Conservation (phyloP, 306 rosid genomes). For the Malus sieversii region DNA sequence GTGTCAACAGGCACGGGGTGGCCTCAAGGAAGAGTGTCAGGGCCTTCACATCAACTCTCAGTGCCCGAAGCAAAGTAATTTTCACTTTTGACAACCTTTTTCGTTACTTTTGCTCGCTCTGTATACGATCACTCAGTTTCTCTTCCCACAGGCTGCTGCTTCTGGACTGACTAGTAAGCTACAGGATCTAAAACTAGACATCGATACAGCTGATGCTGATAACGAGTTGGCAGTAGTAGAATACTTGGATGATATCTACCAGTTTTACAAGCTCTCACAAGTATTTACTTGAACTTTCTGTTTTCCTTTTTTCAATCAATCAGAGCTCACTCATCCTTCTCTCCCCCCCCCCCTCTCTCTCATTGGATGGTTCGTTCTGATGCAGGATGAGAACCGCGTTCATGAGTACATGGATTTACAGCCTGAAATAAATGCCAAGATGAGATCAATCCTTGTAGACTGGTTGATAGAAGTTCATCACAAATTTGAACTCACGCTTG, state of each 20-base stretch:
- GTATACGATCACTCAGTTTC: background rate
- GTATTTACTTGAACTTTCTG: slow-evolving; percentile 17
- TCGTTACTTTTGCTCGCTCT: background rate
- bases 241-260: slow-evolving; percentile 68
- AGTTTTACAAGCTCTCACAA: slow-evolving; percentile 57
- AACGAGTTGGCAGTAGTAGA: slow-evolving; percentile 75
- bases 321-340: too few species aligned
- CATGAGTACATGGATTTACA: slow-evolving; percentile 61
- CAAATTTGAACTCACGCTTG: slow-evolving; percentile 75
- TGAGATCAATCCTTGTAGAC: slow-evolving; percentile 86
- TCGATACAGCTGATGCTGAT: slow-evolving; percentile 53
- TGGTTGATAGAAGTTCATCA: slow-evolving; percentile 87
- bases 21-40: slow-evolving; percentile 33
- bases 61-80: slow-evolving; percentile 74
- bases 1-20: slow-evolving; percentile 11
- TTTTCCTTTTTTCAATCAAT: background rate
- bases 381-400: slow-evolving; percentile 43
- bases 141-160: slow-evolving; percentile 56
- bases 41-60: slow-evolving; percentile 54
- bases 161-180: slow-evolving; percentile 42
- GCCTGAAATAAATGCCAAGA: slow-evolving; percentile 64
- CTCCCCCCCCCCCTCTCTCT: background rate
- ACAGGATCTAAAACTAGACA: slow-evolving; percentile 35
- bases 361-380: background rate
- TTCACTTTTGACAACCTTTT: background rate